A percentile compares a stretch with the other conserved stretches of the same genome.
phyloP scores from a whole-genome alignment of 2,329 filamentous ascomycete genomes.

The Colletotrichum karsti region DNA sequence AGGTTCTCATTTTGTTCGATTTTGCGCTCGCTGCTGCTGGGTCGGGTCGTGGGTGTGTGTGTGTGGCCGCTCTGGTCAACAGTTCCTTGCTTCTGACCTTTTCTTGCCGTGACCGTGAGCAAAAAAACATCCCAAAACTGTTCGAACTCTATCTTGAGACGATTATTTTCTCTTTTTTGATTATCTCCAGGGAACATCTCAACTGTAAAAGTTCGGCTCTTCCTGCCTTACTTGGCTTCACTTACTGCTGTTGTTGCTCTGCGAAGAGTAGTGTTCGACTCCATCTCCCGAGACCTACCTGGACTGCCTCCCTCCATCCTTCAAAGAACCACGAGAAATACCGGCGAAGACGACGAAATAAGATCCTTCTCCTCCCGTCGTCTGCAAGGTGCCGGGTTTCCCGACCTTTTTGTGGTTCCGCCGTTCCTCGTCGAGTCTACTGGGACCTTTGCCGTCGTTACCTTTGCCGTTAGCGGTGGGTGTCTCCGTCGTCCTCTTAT shows the following conservation, averaged over 20 bases:
- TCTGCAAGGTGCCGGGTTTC: constrained; percentile 21
- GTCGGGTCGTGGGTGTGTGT: no score
- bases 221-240: neutral
- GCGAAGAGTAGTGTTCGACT: no score
- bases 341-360: neutral
- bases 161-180: neutral
- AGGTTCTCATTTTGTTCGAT: constrained; percentile 17
- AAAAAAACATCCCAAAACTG: neutral
- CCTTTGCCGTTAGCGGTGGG: neutral
- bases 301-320: neutral
- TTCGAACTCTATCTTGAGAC: constrained; percentile 6
- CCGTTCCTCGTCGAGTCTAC: constrained; percentile 15
- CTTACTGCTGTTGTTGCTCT: neutral
- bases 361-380: constrained; percentile 5
- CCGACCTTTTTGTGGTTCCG: constrained; percentile 15
- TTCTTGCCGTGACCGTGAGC: neutral
- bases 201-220: neutral
- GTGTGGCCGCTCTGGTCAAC: constrained; percentile 13
- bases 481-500: constrained; percentile 24
- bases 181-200: neutral
- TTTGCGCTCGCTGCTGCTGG: neutral
- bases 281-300: neutral
- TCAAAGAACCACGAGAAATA: neutral
- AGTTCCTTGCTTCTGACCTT: neutral
- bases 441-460: no score